Evolutionary conservation across 345 rosid genomes (phyloP), one percentile per base, ranked within the genome.

Genomic region (Hibiscus trionum): DNA sequence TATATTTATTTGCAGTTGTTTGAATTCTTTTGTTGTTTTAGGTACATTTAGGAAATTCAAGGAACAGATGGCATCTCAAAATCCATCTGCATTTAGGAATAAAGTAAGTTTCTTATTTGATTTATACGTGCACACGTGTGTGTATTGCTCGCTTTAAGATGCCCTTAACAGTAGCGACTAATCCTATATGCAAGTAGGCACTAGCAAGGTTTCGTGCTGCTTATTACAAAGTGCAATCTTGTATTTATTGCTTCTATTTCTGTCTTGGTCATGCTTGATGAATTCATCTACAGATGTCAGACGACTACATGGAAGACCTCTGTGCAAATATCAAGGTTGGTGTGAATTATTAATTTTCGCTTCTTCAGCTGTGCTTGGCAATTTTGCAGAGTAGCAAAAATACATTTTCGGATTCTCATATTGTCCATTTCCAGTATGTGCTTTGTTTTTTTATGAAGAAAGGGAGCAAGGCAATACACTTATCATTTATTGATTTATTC

Each of bases 21-120:
- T 58, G 33, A 58, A 26, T 35, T 4, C 26, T 12, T 26, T 58
- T 58, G 15, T 58, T 58, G 35, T 58, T 66, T 35, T 82, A 90
- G 97, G 88, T 72, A 92, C 97, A 69, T 92, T 83, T 72, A 88
- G 92, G 80, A 90, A 88, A 77, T 92, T 87, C 73, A 95, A 92
- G 82, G 96, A 86, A 75, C 90, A 82, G 77, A 26, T 86, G 75
- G 84, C 66, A 58, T 73, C 89, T 50, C 97, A 90, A 68, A 88
- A 89, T 72, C 88, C 93, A 16, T 82, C 84, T 39, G 81, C 90
- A 76, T 78, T 84, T 70, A 85, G 84, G 76, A 80, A 80, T 47
- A 92, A 89, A 89, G 97, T 88, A 79, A 75, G 73, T 58, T 11
- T 58, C 62, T 26, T 55, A 55, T 19, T 8, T 55, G 26, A 55